Percentiles rank a stretch among this genome's conserved stretches.
Conservation (phyloP, 495 filamentous ascomycete species). For the Penicillium verhagenii region DNA sequence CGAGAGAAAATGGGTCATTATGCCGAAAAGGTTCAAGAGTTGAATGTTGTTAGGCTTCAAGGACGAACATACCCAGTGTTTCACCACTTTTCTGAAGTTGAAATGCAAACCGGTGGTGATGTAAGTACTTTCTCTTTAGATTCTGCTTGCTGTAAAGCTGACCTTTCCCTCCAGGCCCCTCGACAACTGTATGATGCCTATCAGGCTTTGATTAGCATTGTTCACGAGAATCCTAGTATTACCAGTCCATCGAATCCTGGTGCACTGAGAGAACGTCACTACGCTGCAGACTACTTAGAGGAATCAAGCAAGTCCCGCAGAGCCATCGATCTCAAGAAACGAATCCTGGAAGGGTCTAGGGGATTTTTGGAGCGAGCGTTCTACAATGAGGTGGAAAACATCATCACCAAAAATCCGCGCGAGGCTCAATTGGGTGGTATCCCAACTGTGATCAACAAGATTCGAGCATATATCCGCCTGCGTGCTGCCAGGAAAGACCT, state of each 20-base stretch:
- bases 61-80: slow-evolving; percentile 65
- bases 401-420: slow-evolving; percentile 76
- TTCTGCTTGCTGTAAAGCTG: slow-evolving; percentile 1
- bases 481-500: slow-evolving; percentile 74
- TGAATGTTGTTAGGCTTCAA: slow-evolving; percentile 71
- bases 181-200: slow-evolving; percentile 75
- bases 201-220: slow-evolving; percentile 70
- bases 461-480: slow-evolving; percentile 86
- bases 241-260: slow-evolving; percentile 50
- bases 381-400: slow-evolving; percentile 66
- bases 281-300: slow-evolving; percentile 69
- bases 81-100: slow-evolving; percentile 68
- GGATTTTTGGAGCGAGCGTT: slow-evolving; percentile 72
- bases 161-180: slow-evolving; percentile 43
- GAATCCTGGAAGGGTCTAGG: slow-evolving; percentile 75
- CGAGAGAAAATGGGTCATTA: slow-evolving; percentile 79
- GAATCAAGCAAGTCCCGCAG: slow-evolving; percentile 60
- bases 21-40: slow-evolving; percentile 68
- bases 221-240: slow-evolving; percentile 59
- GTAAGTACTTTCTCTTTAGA: slow-evolving; percentile 31
- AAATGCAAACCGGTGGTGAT: slow-evolving; percentile 63
- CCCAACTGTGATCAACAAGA: slow-evolving; percentile 82
- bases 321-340: slow-evolving; percentile 63
- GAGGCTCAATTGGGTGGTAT: slow-evolving; percentile 89
- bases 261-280: slow-evolving; percentile 72